Percentiles rank a stretch among this genome's conserved stretches.
These are phyloP conservation scores for Russula brevipes DNA, from an alignment of 768 basidiomycete species.

Conservation along the genomic window DNA sequence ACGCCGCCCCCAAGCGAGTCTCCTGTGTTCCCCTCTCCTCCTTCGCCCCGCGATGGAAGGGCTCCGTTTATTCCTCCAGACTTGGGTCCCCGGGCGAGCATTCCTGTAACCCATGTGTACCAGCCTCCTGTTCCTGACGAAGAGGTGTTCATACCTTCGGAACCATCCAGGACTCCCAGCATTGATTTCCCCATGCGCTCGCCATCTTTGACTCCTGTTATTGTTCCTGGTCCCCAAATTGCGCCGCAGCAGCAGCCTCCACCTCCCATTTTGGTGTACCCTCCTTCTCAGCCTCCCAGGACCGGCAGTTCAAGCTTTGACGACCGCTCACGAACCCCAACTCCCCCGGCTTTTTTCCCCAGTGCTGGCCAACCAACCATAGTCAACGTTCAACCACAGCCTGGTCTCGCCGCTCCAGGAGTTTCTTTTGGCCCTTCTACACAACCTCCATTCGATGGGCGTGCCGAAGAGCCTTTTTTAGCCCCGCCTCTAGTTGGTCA, in stretches of 20 bases:
- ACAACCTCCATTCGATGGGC: background rate
- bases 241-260: background rate
- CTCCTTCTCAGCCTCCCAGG: slow-evolving; percentile 4
- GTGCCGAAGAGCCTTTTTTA: background rate
- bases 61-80: slow-evolving; percentile 1
- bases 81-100: background rate
- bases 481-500: background rate
- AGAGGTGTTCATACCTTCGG: slow-evolving; percentile 10
- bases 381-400: slow-evolving; percentile 10
- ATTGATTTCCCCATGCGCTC: background rate
- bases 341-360: background rate
- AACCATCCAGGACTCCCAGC: background rate
- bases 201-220: background rate
- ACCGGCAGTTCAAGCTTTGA: slow-evolving; percentile 2
- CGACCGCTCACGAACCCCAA: background rate
- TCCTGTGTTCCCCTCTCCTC: slow-evolving; percentile 20
- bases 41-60: background rate
- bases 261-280: slow-evolving; percentile 8
- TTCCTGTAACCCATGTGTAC: slow-evolving; percentile 10
- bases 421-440: background rate
- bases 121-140: slow-evolving; percentile 17
- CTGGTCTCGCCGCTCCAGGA: background rate
- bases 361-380: slow-evolving; percentile 3
- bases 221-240: slow-evolving; percentile 9
- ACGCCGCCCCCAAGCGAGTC: slow-evolving; percentile 12